Evolutionary conservation across 1,139 yeast species (phyloP).

Genomic region (Suhomyces yuchorum): DNA sequence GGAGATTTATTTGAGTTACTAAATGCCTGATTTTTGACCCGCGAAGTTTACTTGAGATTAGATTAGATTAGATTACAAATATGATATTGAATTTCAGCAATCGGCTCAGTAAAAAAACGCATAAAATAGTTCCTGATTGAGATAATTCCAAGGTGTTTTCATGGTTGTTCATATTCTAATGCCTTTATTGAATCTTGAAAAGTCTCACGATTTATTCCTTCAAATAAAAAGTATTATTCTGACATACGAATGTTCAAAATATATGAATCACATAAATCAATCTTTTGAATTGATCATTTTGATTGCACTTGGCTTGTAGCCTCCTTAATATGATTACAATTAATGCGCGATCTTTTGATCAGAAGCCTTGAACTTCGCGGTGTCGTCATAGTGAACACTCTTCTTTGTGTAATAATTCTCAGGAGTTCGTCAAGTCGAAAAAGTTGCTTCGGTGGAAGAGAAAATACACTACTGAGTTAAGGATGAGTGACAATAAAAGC

Average conservation of each 20-base stretch:
- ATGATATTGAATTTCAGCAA: no score
- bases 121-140: no score
- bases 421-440: conserved; percentile 15
- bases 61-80: background rate
- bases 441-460: conserved; percentile 16
- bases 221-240: no score
- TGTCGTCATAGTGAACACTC: conserved; percentile 3
- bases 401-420: conserved; percentile 13
- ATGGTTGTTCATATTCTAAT: no score
- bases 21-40: no score
- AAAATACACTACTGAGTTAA: conserved; percentile 3
- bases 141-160: no score
- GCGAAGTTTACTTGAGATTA: background rate
- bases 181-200: no score
- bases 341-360: background rate
- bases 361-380: conserved; percentile 4
- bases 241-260: no score
- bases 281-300: no score
- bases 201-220: no score
- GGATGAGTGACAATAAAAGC: conserved; percentile 40
- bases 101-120: no score
- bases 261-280: no score
- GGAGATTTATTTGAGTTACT: conserved; percentile 71
- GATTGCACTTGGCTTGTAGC: background rate
- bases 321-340: background rate